A percentile compares a stretch with the other conserved stretches of the same genome.
Conservation (phyloP, 768 basidiomycete species). For the Boletus rufocinnamomeus region DNA sequence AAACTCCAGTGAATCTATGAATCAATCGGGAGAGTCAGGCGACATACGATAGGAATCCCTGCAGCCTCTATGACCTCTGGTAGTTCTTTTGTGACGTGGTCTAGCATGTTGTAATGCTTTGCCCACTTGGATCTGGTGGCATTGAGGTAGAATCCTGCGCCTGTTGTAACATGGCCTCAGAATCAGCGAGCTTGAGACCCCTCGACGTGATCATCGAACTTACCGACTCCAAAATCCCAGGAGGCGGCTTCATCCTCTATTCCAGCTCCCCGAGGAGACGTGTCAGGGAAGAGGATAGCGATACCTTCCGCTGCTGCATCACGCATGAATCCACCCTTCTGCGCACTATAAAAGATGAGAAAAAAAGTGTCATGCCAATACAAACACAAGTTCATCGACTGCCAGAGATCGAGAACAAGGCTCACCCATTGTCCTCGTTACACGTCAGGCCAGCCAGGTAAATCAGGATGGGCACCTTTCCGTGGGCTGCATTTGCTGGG, state of each 20-base stretch:
- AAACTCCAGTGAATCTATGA: not conserved
- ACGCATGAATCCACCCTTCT: slow-evolving; percentile 92
- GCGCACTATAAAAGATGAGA: slow-evolving; percentile 53
- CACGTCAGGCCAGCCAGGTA: slow-evolving; percentile 91
- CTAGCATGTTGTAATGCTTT: slow-evolving; percentile 87
- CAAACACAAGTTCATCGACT: not conserved
- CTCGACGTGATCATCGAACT: slow-evolving; percentile 7
- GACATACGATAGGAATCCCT: slow-evolving; percentile 73
- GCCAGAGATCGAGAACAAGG: slow-evolving; percentile 1
- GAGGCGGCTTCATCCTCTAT: slow-evolving; percentile 76
- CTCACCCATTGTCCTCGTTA: slow-evolving; percentile 91
- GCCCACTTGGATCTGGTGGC: slow-evolving; percentile 77
- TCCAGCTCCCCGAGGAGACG: slow-evolving; percentile 90
- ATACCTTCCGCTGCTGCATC: slow-evolving; percentile 84
- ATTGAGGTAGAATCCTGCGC: slow-evolving; percentile 94
- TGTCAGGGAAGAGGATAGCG: slow-evolving; percentile 91
- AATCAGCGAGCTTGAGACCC: slow-evolving; percentile 4
- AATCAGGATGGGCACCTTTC: slow-evolving; percentile 68
- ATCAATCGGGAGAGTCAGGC: not conserved
- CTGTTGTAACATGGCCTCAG: slow-evolving; percentile 30
- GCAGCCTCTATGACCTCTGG: slow-evolving; percentile 75
- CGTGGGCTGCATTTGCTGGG: slow-evolving; percentile 60
- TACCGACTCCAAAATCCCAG: slow-evolving; percentile 92
- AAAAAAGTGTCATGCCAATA: not conserved
- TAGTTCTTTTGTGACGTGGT: slow-evolving; percentile 80